Evolutionary conservation across 345 rosid genomes (phyloP), one percentile per base, ranked within the genome.

Genomic region (Cochlearia excelsa): DNA sequence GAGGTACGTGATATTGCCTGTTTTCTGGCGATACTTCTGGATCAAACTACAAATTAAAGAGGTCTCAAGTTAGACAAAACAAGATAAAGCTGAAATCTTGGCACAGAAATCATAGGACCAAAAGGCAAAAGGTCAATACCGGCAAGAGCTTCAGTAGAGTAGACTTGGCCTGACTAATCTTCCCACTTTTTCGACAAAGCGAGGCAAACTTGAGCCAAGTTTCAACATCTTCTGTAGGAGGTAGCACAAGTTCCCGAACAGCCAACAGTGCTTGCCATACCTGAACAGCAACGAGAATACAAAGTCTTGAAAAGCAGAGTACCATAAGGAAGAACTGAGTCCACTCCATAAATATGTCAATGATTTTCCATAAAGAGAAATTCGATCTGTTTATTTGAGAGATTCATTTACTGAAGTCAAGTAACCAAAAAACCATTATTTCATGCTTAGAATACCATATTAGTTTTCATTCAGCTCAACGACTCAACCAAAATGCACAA

Each of bases 181-280:
- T 84, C 63, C 86, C 89, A 81, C 64, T 93, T 74, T 89, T 76
- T 41, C 88, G 84, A 76, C 99, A 93, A 54, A 89, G 95, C 29
- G 92, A 82, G 68, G 95, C 85, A 77, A 93, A 93, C 82, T 85
- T 89, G 59, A 93, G 90, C 99, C 97, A 93, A 16, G 81, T 85
- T 70, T 93, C 96, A 72, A 82, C 76, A 70, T 93, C 97, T 72
- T 87, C 95, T 0, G 92, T 79, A 26, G 99, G 99, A 42, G 99
- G 99, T 51, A 89, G 79, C 53, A 93, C 92, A 45, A 93, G 91
- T 30, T 97, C 97, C 69, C 97, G 81, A 54, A 93, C 95, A 50
- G 85, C 84, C 73, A 93, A 79, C 75, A 93, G 80, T 26, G 0
- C 80, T 84, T 93, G 99, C 99, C 99, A 93, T 41, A 89, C 97